A percentile compares a stretch with the other conserved stretches of the same genome.
Conservation (phyloP, 768 basidiomycete genomes). For the Phylloporus arenicola region DNA sequence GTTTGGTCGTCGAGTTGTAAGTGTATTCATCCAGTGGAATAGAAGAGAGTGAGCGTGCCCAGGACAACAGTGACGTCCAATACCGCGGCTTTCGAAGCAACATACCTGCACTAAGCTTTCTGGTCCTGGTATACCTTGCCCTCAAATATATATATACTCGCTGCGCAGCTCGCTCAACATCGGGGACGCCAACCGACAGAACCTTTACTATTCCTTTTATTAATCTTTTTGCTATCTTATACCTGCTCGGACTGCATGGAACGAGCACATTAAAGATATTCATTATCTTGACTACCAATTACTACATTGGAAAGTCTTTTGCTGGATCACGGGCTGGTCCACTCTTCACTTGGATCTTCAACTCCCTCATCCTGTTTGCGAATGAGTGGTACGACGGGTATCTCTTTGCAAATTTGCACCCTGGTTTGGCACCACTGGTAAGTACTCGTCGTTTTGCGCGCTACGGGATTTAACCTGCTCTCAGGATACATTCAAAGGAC, state of each 20-base stretch:
- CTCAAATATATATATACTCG: conserved; percentile 48
- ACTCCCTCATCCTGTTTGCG: conserved; percentile 62
- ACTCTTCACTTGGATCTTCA: conserved; percentile 71
- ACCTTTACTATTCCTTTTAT: conserved; percentile 52
- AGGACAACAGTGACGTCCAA: conserved; percentile 94
- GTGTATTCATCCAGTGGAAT: conserved; percentile 24
- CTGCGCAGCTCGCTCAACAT: conserved; percentile 17
- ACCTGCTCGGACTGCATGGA: conserved; percentile 78
- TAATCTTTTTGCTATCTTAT: conserved; percentile 52
- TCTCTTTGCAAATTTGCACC: conserved; percentile 50
- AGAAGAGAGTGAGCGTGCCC: neutral
- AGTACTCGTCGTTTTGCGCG: conserved; percentile 20
- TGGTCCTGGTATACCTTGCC: conserved; percentile 50
- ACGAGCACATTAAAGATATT: conserved; percentile 73
- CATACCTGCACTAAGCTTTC: conserved; percentile 51
- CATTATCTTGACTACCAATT: conserved; percentile 67
- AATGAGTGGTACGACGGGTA: conserved; percentile 80
- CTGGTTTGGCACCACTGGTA: conserved; percentile 58
- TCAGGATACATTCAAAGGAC: conserved; percentile 64
- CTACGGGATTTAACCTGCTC: conserved; percentile 6
- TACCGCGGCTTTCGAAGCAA: conserved; percentile 85
- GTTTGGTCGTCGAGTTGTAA: conserved; percentile 69
- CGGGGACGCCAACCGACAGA: conserved; percentile 24
- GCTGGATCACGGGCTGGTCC: conserved; percentile 43
- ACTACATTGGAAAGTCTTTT: conserved; percentile 47